These are phyloP conservation scores for Ulota crispa DNA, from an alignment of 225 moss, liverwort and hornwort genomes.

Conservation along the genomic window DNA sequence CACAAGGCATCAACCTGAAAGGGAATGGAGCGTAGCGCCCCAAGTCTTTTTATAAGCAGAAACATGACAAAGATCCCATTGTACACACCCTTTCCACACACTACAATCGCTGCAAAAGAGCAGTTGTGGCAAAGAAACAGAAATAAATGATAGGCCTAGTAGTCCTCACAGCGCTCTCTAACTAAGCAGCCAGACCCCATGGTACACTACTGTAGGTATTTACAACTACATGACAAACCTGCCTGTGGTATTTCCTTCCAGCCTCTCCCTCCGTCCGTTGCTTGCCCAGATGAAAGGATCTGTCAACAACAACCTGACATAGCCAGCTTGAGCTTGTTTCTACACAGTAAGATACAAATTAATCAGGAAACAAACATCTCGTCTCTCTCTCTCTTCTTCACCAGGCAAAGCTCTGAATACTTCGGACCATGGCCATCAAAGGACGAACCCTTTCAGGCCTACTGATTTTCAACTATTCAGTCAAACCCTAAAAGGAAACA, in stretches of 20 bases:
- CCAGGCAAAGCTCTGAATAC: constrained; percentile 27
- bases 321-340: constrained; percentile 49
- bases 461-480: constrained; percentile 25
- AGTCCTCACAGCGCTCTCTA: constrained; percentile 26
- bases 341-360: constrained; percentile 49
- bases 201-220: constrained; percentile 62
- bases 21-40: constrained; percentile 24
- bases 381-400: constrained; percentile 4
- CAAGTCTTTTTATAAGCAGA: constrained; percentile 44
- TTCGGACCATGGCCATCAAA: constrained; percentile 19
- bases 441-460: not conserved
- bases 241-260: constrained; percentile 32
- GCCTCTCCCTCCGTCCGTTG: constrained; percentile 36
- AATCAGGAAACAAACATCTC: constrained; percentile 30
- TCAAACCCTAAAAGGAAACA: constrained; percentile 32
- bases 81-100: constrained; percentile 59
- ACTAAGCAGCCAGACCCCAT: constrained; percentile 36
- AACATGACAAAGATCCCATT: constrained; percentile 55
- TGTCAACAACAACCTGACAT: constrained; percentile 41
- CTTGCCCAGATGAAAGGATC: constrained; percentile 20
- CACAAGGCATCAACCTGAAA: constrained; percentile 30
- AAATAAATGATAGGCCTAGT: constrained; percentile 47
- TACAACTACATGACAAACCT: constrained; percentile 56
- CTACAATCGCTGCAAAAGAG: constrained; percentile 47
- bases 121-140: constrained; percentile 43